These are phyloP conservation scores for Pyrus betulifolia DNA, from an alignment of 306 rosid species.

Conservation along the genomic window DNA sequence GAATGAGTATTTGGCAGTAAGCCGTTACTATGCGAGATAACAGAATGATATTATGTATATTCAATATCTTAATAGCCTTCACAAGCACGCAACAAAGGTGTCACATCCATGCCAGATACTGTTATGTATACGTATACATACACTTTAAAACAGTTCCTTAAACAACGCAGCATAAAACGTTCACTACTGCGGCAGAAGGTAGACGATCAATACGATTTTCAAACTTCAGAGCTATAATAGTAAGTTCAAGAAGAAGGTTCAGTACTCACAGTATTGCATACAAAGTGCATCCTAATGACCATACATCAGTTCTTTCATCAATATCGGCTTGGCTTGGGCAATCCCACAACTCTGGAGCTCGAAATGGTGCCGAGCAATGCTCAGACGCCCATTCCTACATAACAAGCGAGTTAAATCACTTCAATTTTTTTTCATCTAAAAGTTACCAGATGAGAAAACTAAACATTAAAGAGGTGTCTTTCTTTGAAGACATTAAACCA, in stretches of 20 bases:
- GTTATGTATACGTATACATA: background rate
- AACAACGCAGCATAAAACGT: background rate
- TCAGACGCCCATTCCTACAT: conserved; percentile 98
- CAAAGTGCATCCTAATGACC: conserved; percentile 98
- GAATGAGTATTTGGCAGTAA: background rate
- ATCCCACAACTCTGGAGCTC: conserved; percentile 99
- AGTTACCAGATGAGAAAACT: background rate
- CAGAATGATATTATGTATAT: background rate
- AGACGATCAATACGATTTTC: background rate
- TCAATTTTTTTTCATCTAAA: background rate
- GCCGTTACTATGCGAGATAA: background rate
- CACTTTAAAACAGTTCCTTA: background rate
- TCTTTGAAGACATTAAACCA: background rate
- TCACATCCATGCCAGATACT: background rate
- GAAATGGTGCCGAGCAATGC: conserved; percentile 93
- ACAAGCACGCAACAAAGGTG: no score
- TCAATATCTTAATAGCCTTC: background rate
- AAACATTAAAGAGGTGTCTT: background rate
- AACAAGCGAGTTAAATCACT: conserved; percentile 9
- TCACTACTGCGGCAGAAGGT: background rate
- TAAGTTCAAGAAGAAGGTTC: background rate
- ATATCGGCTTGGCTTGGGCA: conserved; percentile 81
- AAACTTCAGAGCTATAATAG: background rate
- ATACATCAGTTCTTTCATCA: conserved; percentile 93
- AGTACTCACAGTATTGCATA: conserved; percentile 88